phyloP scores from a whole-genome alignment of 202 grass and related monocot species.

The Schoenoplectus tabernaemontani region DNA sequence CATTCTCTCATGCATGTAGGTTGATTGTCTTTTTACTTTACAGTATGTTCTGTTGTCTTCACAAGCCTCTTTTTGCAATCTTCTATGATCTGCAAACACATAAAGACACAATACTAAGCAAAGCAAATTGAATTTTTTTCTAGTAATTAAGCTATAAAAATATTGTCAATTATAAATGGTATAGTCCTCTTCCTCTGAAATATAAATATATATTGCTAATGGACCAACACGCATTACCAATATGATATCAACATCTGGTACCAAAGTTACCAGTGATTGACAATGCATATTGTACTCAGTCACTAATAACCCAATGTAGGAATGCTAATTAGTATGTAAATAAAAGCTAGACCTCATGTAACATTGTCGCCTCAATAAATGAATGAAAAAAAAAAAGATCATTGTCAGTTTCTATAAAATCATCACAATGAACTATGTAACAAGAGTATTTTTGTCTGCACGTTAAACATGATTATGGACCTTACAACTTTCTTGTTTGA shows the following conservation, averaged over 20 bases:
- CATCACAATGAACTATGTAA: too few relatives aligned
- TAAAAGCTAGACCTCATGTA: not conserved
- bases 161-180: not conserved
- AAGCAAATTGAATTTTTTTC: not conserved
- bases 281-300: not conserved
- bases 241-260: not conserved
- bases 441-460: too few relatives aligned
- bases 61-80: slow-evolving; percentile 12
- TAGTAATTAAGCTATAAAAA: not conserved
- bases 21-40: not conserved
- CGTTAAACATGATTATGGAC: not conserved
- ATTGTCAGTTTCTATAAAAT: too few relatives aligned
- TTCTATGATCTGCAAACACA: slow-evolving; percentile 5
- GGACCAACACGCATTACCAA: not conserved
- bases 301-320: not conserved
- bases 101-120: not conserved
- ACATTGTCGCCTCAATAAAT: not conserved
- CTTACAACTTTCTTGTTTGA: slow-evolving; percentile 79
- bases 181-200: not conserved
- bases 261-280: not conserved
- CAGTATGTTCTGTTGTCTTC: not conserved
- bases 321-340: not conserved
- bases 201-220: too few relatives aligned
- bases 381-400: too few relatives aligned
- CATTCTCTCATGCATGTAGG: too few relatives aligned